phyloP scores from a whole-genome alignment of 441 rosid genomes.

The Jatropha multifida region DNA sequence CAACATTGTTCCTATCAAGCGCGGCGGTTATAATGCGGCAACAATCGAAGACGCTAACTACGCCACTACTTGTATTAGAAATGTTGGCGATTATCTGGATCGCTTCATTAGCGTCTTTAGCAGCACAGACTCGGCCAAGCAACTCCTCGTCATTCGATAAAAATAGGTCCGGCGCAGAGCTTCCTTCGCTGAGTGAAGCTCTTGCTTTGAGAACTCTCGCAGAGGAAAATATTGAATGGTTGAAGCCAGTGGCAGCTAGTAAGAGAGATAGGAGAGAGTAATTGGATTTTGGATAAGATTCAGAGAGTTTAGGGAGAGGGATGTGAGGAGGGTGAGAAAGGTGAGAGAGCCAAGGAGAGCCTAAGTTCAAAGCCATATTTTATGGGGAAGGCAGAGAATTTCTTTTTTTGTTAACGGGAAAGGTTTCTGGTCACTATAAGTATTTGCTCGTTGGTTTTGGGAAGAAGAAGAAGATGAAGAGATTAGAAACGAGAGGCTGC shows the following conservation, averaged over 20 bases:
- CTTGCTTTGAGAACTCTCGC: conserved; percentile 15
- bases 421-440: not conserved
- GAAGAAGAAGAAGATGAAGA: not conserved
- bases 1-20: conserved; percentile 60
- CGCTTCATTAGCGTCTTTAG: conserved; percentile 66
- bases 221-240: not conserved
- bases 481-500: conserved; percentile 26
- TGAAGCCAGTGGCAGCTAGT: conserved; percentile 11
- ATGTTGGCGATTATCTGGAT: conserved; percentile 45
- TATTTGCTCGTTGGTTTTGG: not conserved
- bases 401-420: not conserved
- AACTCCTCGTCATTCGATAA: conserved; percentile 33
- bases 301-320: conserved; percentile 31
- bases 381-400: not conserved
- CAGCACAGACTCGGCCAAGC: conserved; percentile 46
- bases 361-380: conserved; percentile 45
- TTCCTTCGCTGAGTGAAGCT: conserved; percentile 40
- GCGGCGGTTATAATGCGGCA: conserved; percentile 57
- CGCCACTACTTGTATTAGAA: conserved; percentile 37
- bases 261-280: conserved; percentile 34
- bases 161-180: conserved; percentile 26
- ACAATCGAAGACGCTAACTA: conserved; percentile 49
- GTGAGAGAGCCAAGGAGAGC: conserved; percentile 41
- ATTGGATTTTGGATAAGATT: conserved; percentile 24
- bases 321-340: conserved; percentile 16